These are phyloP conservation scores for Apiotrichum montevideense DNA, from an alignment of 1,284 basidiomycete genomes.

Conservation along the genomic window DNA sequence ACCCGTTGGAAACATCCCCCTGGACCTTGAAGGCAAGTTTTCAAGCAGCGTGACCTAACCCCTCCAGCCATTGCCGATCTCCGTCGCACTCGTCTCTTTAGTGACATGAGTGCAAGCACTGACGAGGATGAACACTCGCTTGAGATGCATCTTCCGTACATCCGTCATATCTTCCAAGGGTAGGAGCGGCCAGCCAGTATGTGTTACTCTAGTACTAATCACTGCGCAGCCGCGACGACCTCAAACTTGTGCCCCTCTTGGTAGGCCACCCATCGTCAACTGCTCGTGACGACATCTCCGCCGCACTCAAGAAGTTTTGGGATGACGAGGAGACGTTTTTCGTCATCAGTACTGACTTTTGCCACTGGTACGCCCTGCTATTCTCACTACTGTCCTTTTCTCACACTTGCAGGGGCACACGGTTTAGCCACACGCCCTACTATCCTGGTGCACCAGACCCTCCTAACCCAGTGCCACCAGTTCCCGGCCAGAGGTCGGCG, in stretches of 20 bases:
- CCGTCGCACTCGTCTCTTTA: conserved; percentile 62
- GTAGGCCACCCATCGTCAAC: conserved; percentile 71
- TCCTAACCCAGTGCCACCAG: conserved; percentile 50
- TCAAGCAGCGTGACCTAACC: no score
- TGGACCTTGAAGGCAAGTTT: conserved; percentile 69
- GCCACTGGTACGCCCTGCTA: conserved; percentile 70
- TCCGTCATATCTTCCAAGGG: conserved; percentile 79
- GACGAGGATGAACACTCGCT: conserved; percentile 97
- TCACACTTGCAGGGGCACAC: conserved; percentile 61
- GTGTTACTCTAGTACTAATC: neutral
- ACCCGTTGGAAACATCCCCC: conserved; percentile 72
- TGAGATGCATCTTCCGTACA: conserved; percentile 95
- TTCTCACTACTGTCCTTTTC: neutral
- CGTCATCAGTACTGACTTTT: conserved; percentile 93
- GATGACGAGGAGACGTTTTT: conserved; percentile 71
- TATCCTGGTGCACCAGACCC: conserved; percentile 59
- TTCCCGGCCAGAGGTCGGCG: conserved; percentile 10
- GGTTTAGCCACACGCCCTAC: conserved; percentile 88
- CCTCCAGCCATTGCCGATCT: conserved; percentile 63
- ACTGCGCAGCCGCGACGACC: conserved; percentile 51
- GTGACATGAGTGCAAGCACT: conserved; percentile 58
- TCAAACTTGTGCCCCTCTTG: conserved; percentile 81
- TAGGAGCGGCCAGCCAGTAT: conserved; percentile 39
- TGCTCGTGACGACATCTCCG: conserved; percentile 60
- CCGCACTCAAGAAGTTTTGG: conserved; percentile 72